Evolutionary conservation across 1,284 basidiomycete species (phyloP).

Genomic region (Naganishia albida): DNA sequence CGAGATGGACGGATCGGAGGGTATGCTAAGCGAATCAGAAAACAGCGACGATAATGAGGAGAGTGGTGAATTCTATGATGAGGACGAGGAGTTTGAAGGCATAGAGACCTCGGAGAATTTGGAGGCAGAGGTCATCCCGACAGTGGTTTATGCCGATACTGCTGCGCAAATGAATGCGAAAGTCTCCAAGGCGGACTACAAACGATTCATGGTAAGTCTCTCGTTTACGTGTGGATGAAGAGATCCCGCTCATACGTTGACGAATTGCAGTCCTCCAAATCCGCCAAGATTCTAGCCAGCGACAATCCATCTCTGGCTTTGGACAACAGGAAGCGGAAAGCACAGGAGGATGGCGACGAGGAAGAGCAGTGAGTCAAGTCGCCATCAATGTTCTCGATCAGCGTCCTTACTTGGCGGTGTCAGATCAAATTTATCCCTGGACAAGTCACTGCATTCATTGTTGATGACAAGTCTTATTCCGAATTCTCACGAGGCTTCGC

Average conservation of each 20-base stretch:
- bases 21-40: conserved; percentile 29
- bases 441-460: conserved; percentile 53
- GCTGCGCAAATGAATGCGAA: conserved; percentile 5
- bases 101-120: background rate
- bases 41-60: conserved; percentile 45
- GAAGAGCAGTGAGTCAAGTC: conserved; percentile 42
- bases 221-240: background rate
- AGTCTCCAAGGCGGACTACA: conserved; percentile 44
- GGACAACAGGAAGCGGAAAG: conserved; percentile 32
- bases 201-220: conserved; percentile 48
- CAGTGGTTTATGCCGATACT: conserved; percentile 47
- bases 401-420: conserved; percentile 34
- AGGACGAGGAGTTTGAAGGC: conserved; percentile 14
- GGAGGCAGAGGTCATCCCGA: conserved; percentile 38
- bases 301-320: conserved; percentile 37
- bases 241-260: background rate
- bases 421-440: conserved; percentile 48
- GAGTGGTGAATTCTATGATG: conserved; percentile 45
- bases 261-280: conserved; percentile 41
- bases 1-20: conserved; percentile 34
- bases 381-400: background rate
- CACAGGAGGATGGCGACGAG: conserved; percentile 40
- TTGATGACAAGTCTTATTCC: conserved; percentile 52
- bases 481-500: conserved; percentile 37
- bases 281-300: conserved; percentile 52